Evolutionary conservation across 441 rosid species (phyloP), one percentile per base, ranked within the genome.

Genomic region (Breynia disticha): DNA sequence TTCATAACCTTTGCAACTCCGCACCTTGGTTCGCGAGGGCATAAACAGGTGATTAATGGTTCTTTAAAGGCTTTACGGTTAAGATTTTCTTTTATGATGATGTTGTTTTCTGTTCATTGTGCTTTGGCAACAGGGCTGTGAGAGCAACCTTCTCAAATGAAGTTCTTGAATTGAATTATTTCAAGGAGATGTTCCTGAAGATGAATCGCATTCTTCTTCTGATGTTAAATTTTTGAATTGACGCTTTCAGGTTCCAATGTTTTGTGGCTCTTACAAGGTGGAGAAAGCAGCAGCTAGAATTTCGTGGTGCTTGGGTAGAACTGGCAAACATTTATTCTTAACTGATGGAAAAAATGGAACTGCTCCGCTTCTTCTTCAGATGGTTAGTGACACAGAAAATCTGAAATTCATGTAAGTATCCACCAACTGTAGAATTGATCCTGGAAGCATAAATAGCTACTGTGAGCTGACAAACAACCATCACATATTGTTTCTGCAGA

Each of bases 1-100:
- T 90, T 90, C 69, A 80, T 90, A 68, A 90, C 96, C 16, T 70
- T 71, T 67, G 98, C 98, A 22, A 76, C 83, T 0, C 96, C 98
- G 32, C 98, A 90, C 75, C 95, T 90, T 54, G 98, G 96, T 68
- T 85, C 93, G 48, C 73, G 81, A 61, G 77, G 95, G 71, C 96
- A 85, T 74, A 85, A 79, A 61, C 96, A 90, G 93, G 97, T 87
- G 55, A 60, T 58, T 37, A 24, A 43, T 24, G 52, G 51, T 28
- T 49, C 50, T 50, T 41, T 50, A 21, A 35, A 10, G 19, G 54
- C 48, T 18, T 43, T 55, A 2, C 35, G 8, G 35, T 5, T n/a
- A 20, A 39, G 20, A 16, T 16, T 42, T 59, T 16, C 10, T 60
- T 56, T 48, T 17, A 28, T 4, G 35, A 28, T 9, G 0, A 9